Conservation (phyloP, 306 rosid species). For the Corylus avellana region DNA sequence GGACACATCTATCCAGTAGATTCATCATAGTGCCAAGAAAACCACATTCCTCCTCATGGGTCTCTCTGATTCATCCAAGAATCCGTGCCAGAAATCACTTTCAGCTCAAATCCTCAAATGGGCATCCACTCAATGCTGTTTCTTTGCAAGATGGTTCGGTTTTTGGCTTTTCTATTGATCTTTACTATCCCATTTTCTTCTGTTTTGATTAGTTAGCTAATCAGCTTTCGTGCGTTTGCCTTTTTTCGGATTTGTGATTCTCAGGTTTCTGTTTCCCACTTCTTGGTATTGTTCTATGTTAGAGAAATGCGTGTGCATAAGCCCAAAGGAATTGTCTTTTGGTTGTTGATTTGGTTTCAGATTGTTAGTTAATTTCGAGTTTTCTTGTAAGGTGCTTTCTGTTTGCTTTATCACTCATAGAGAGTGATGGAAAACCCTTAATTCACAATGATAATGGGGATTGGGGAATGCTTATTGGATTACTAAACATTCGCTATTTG, state of each 20-base stretch:
- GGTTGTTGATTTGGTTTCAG: background rate
- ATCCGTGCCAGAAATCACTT: conserved; percentile 41
- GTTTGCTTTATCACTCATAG: background rate
- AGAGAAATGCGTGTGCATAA: background rate
- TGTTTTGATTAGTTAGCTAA: background rate
- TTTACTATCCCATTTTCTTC: background rate
- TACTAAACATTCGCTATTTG: background rate
- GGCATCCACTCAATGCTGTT: conserved; percentile 63
- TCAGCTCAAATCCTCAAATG: conserved; percentile 81
- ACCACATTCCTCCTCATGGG: conserved; percentile 33
- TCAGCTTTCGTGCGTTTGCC: background rate
- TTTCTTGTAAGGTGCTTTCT: background rate
- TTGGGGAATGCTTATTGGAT: background rate
- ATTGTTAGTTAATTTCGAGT: background rate
- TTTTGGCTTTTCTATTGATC: conserved; percentile 2
- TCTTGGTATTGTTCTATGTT: background rate
- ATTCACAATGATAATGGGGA: background rate
- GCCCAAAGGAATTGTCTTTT: background rate
- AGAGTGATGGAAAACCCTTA: background rate
- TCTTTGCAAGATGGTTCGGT: conserved; percentile 69
- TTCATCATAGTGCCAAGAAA: conserved; percentile 36
- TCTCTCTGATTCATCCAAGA: conserved; percentile 40
- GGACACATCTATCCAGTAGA: conserved; percentile 31
- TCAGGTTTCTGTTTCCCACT: background rate
- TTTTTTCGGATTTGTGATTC: background rate